Conservation (phyloP, 2,329 filamentous ascomycete genomes). For the Aspergillus sclerotialis region DNA sequence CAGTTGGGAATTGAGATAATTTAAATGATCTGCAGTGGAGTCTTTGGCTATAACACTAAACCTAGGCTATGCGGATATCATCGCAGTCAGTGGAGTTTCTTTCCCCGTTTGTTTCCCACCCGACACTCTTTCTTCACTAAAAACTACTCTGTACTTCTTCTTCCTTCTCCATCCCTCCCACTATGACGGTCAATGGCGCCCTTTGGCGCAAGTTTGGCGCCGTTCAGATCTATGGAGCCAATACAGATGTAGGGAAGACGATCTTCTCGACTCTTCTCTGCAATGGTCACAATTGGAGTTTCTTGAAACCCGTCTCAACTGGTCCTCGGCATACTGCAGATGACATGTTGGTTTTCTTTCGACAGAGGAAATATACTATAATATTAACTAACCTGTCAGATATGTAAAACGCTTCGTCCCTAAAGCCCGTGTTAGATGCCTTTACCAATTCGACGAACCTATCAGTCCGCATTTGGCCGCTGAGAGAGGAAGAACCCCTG, state of each 20-base stretch:
- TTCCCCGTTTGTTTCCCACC: no score
- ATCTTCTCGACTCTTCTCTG: conserved; percentile 68
- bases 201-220: conserved; percentile 63
- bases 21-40: no score
- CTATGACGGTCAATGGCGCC: conserved; percentile 47
- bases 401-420: conserved; percentile 59
- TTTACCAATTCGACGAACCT: conserved; percentile 67
- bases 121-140: no score
- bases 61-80: no score
- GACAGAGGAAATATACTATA: no score
- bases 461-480: conserved; percentile 75
- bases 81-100: no score
- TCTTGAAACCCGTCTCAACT: conserved; percentile 77
- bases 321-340: conserved; percentile 65
- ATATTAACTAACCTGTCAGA: conserved; percentile 34
- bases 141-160: not conserved
- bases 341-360: conserved; percentile 46
- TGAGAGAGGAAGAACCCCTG: no score
- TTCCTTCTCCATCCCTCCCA: not conserved
- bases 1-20: no score
- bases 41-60: no score
- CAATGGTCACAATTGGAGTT: conserved; percentile 48
- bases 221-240: conserved; percentile 74
- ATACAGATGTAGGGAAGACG: conserved; percentile 81
- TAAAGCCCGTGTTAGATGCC: no score